Evolutionary conservation across 352 stramenopile genomes (phyloP), one percentile per base, ranked within the genome.

Genomic region (Phytophthora citricola): DNA sequence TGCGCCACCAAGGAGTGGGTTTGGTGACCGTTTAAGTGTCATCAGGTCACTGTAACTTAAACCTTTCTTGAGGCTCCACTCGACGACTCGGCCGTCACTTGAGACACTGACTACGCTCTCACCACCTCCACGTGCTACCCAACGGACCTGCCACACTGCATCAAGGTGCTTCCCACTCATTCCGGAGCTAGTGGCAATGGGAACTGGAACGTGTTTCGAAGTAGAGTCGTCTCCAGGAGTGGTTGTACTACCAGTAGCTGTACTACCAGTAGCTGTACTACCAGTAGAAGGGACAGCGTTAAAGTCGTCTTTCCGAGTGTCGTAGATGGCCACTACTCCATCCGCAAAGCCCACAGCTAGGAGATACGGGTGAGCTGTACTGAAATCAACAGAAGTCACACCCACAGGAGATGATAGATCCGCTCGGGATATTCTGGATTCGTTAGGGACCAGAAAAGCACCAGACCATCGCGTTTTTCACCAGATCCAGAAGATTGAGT

Each of bases 31-130:
- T 62, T 98, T 98, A 44, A 98, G 78, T 22, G 92, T 91, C 93
- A 98, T 98, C 32, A 98, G 68, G 39, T 92, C 79, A 48, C 80
- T 95, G 59, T 87, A 92, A 49, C 85, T 92, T 38, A 98, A 68
- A 0, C 92, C 93, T 66, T 98, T 98, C 57, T 97, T 97, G 51
- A 97, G 85, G 67, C 86, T 97, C 93, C 94, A 98, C 72, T 98
- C 93, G 6, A 92, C 91, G 24, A 98, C 91, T 4, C 92, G 87
- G 4, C 92, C 92, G 58, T 98, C 94, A 40, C 86, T 93, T 22
- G 90, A 96, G 39, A 98, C 93, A 26, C 83, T 95, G 5, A 98
- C 93, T 32, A 98, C 85, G 17, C 82, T 91, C 53, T 98, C 91
- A 15, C 83, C 77, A 15, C 90, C 78, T 22, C 91, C 93, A 56